These are phyloP conservation scores for Candolleomyces eurysporus DNA, from an alignment of 768 basidiomycete genomes.

Conservation along the genomic window DNA sequence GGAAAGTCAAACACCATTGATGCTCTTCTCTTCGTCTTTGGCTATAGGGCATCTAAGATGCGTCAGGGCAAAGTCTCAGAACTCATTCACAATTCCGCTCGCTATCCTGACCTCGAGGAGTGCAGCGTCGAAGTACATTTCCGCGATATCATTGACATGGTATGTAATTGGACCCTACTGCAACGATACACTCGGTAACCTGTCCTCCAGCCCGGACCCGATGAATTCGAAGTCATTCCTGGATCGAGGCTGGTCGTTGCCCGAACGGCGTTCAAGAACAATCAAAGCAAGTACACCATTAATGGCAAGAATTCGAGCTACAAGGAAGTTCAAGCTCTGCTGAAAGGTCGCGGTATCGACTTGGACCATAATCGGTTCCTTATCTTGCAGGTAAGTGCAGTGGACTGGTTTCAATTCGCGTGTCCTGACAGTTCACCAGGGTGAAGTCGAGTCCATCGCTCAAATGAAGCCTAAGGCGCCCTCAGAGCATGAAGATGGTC, in stretches of 20 bases:
- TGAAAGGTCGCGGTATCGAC: slow-evolving; percentile 94
- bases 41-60: slow-evolving; percentile 97
- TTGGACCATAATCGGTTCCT: slow-evolving; percentile 98
- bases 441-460: slow-evolving; percentile 97
- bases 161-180: slow-evolving; percentile 33
- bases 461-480: slow-evolving; percentile 98
- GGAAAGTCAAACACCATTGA: slow-evolving; percentile 99
- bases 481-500: slow-evolving; percentile 91
- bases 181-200: slow-evolving; percentile 1
- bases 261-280: slow-evolving; percentile 86
- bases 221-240: slow-evolving; percentile 81
- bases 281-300: slow-evolving; percentile 88
- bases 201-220: slow-evolving; percentile 66
- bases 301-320: slow-evolving; percentile 75
- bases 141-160: slow-evolving; percentile 90
- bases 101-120: slow-evolving; percentile 75
- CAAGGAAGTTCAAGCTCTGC: slow-evolving; percentile 84
- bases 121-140: slow-evolving; percentile 97
- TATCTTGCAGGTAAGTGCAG: slow-evolving; percentile 75
- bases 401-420: not conserved
- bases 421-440: slow-evolving; percentile 44
- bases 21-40: slow-evolving; percentile 95
- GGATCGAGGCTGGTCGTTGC: slow-evolving; percentile 81
- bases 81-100: slow-evolving; percentile 95
- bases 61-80: slow-evolving; percentile 94